These are phyloP conservation scores for Arthrobotrys iridis DNA, from an alignment of 2,329 filamentous ascomycete genomes.

Conservation along the genomic window DNA sequence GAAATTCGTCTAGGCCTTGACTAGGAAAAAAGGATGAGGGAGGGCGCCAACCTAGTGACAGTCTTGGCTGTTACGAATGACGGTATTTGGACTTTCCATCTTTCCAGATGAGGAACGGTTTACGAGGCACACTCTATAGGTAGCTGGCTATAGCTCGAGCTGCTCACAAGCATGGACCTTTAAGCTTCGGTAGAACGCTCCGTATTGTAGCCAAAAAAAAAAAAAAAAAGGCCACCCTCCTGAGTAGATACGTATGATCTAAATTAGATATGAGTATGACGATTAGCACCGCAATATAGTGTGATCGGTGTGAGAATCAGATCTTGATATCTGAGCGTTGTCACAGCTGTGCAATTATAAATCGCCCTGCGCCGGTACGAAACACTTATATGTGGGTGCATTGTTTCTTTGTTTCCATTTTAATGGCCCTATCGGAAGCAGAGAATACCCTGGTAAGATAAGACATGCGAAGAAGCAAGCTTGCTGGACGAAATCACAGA, in stretches of 20 bases:
- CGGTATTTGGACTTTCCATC: conserved; percentile 22
- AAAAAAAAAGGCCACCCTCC: no score
- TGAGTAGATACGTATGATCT: conserved; percentile 38
- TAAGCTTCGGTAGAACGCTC: conserved; percentile 23
- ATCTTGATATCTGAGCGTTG: conserved; percentile 53
- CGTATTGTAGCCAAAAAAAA: conserved; percentile 1
- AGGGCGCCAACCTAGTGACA: conserved; percentile 13
- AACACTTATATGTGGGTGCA: conserved; percentile 42
- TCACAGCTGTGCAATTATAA: conserved; percentile 41
- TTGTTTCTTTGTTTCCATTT: conserved; percentile 51
- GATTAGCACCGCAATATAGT: conserved; percentile 17
- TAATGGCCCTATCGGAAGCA: conserved; percentile 50
- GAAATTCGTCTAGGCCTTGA: conserved; percentile 11
- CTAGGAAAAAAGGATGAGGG: conserved; percentile 11
- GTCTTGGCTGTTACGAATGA: conserved; percentile 27
- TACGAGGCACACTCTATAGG: conserved; percentile 43
- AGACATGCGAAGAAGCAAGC: conserved; percentile 44
- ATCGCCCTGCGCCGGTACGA: conserved; percentile 41
- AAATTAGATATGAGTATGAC: conserved; percentile 41
- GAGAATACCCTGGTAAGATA: conserved; percentile 32
- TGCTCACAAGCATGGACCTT: conserved; percentile 8
- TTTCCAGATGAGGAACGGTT: conserved; percentile 40
- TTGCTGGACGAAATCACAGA: conserved; percentile 37
- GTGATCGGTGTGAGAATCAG: conserved; percentile 30
- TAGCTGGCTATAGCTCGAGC: conserved; percentile 17